Base-by-base conservation (phyloP, 352 stramenopile genomes). In the Globisporangium cystogenes region DNA sequence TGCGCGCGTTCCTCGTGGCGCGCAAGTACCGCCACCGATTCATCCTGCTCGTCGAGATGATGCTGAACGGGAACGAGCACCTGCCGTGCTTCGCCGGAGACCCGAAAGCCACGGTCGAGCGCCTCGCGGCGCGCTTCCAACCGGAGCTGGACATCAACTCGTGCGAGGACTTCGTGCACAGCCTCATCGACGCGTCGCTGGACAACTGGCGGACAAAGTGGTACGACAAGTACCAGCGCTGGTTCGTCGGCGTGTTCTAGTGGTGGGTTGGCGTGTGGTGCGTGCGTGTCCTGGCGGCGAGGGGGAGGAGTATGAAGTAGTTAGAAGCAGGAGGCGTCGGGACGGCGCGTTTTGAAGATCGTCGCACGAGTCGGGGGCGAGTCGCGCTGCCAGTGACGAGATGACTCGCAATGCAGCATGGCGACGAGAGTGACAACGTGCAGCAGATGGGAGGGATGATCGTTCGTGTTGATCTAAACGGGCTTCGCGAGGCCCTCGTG, bases 201-300 rank as follows among this genome's bases (percentile, higher is more conserved):
- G 93, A 97, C 70, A 98, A 98, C 74, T 98, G 94, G 95, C 86
- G 92, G 41, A 99, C 96, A 15, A 83, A 92, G 42, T 98, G 93
- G 84, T 99, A 99, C 74, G 93, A 98, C 68, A 85, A 94, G 62
- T 98, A 98, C 64, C 92, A 98, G 73, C 79, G 88, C 45, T 97
- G 87, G 76, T 95, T 82, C 53, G 87, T 95, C 52, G 88, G 88
- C 20, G 87, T 97, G 45, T 95, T 93, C 57, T 94, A 77, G 51
- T 56, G 29, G 5, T 16, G 15, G 14, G 1, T 8, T 18, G 6
- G 10, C 6, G 20, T 27, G 18, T 46, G 6, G 18, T 14, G 11
- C 15, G 23, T 20, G 36, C n/a, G 16, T 16, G 16, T 42, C 36
- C n/a, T 8, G 23, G 29, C 29, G 29, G 12, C 29, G 29, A 35